Percentiles rank a stretch among this genome's conserved stretches.
These are phyloP conservation scores for Lanmaoa pseudosensibilis DNA, from an alignment of 768 basidiomycete genomes.

Conservation along the genomic window DNA sequence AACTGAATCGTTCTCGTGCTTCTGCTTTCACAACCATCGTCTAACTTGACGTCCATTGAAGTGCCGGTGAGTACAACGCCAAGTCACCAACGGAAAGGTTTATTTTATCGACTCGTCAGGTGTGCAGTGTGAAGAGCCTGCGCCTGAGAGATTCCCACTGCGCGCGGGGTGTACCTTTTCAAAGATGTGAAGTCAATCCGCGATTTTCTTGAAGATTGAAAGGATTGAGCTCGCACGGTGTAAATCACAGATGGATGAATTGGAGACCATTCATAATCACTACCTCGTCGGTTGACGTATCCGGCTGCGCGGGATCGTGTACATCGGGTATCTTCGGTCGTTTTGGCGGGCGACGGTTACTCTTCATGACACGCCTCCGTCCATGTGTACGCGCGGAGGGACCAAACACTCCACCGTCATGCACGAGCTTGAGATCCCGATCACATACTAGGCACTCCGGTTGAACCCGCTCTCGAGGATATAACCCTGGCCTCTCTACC, in stretches of 20 bases:
- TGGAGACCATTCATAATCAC: neutral
- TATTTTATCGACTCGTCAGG: neutral
- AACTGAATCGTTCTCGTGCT: neutral
- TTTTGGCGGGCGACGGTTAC: neutral
- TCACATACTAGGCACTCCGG: neutral
- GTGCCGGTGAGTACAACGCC: neutral
- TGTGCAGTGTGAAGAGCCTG: neutral
- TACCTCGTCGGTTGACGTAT: slow-evolving; percentile 16
- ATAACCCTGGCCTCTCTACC: slow-evolving; percentile 1
- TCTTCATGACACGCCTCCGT: slow-evolving; percentile 7
- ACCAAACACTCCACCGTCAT: neutral
- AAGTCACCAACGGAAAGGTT: neutral
- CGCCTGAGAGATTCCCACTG: neutral
- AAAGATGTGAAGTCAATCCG: neutral
- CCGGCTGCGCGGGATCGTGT: neutral
- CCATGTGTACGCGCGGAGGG: neutral
- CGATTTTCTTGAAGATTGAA: neutral
- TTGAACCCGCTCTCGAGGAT: slow-evolving; percentile 9
- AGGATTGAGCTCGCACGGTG: neutral
- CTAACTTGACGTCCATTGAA: neutral
- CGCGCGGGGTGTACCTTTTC: neutral
- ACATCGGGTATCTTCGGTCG: neutral
- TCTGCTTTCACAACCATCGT: neutral
- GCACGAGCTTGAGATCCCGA: neutral
- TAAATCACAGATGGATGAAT: neutral